Evolutionary conservation across 805 yeast species (phyloP).

Genomic region (Suhomyces xylopsoci): DNA sequence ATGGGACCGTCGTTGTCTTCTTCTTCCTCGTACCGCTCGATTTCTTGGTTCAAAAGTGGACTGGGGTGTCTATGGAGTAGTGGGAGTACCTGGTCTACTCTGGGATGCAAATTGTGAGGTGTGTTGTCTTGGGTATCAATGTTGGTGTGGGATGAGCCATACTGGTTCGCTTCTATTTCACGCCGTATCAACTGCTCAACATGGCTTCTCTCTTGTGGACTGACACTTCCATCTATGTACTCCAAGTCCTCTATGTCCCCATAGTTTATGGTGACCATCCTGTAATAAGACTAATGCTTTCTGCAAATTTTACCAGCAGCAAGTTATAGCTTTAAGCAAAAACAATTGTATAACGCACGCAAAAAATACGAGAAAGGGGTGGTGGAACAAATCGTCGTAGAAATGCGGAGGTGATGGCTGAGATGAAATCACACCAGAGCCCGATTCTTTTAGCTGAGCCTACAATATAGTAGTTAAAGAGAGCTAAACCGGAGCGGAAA

Average conservation of each 20-base stretch:
- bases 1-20: constrained; percentile 16
- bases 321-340: neutral
- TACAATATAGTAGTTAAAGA: neutral
- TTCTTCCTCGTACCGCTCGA: constrained; percentile 27
- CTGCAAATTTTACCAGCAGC: neutral
- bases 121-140: neutral
- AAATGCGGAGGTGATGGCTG: neutral
- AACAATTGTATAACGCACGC: neutral
- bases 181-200: constrained; percentile 33
- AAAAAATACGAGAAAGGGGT: neutral
- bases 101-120: constrained; percentile 11
- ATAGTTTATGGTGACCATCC: constrained; percentile 20
- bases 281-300: neutral
- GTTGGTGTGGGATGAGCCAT: constrained; percentile 7
- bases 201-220: constrained; percentile 33
- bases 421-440: neutral
- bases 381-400: neutral
- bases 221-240: constrained; percentile 34
- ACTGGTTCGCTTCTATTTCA: constrained; percentile 16
- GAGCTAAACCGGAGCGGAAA: neutral
- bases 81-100: constrained; percentile 15
- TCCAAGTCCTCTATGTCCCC: constrained; percentile 37
- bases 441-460: neutral
- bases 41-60: constrained; percentile 13
- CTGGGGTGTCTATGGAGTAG: constrained; percentile 7